These are phyloP conservation scores for Lycium ferocissimum DNA, from an alignment of 257 asterid species.

Conservation along the genomic window DNA sequence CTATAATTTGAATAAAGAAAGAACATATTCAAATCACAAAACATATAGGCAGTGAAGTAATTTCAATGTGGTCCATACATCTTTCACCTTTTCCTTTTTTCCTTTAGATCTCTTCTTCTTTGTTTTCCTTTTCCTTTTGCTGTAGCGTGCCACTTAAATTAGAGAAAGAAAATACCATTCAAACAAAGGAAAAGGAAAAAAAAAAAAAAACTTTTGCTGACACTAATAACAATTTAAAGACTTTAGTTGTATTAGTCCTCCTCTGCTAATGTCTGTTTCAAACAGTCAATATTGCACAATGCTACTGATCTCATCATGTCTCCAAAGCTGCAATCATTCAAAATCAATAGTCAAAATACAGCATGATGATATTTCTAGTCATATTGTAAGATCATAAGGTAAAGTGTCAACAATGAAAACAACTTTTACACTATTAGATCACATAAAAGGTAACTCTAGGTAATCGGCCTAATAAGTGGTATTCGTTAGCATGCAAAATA, in stretches of 20 bases:
- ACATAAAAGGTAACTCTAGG: neutral
- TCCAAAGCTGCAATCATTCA: conserved; percentile 27
- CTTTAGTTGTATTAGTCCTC: conserved; percentile 19
- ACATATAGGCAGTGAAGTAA: neutral
- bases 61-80: neutral
- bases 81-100: neutral
- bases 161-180: neutral
- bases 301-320: conserved; percentile 31
- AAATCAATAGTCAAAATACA: neutral
- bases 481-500: neutral
- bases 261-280: conserved; percentile 24
- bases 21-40: neutral
- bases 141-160: neutral
- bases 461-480: too few species aligned
- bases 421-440: neutral
- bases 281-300: conserved; percentile 29
- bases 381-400: conserved; percentile 9
- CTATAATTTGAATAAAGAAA: neutral
- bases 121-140: neutral
- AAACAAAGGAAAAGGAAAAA: neutral
- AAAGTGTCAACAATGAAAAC: neutral
- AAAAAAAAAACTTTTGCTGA: neutral
- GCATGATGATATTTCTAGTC: neutral
- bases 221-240: neutral
- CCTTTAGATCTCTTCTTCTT: neutral